Base-by-base conservation (phyloP, 257 asterid species). In the Apocynum venetum region DNA sequence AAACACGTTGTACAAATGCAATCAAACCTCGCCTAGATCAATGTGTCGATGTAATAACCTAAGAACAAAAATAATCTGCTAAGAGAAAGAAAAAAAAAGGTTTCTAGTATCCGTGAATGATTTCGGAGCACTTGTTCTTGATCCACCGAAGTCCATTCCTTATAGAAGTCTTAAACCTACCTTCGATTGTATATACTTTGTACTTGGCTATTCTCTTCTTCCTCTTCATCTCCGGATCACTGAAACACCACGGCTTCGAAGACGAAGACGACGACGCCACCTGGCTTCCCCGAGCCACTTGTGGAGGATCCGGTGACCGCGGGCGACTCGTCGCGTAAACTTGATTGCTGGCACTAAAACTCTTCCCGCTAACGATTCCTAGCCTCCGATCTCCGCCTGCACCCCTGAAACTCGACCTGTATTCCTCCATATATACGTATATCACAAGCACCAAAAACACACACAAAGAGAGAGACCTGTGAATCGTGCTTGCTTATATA, bases 111-210 rank as follows among this genome's bases (percentile, higher is more conserved):
- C 96, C 96, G 82, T 92, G 94, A 72, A 92, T 90, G 71, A 92
- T 85, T 75, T 87, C 87, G 53, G 94, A 88, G 86, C 97, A 92
- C 80, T 88, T 92, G 80, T 81, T 87, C 78, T 83, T 88, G 77
- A 92, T 82, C 97, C 97, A 92, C 51, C 96, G 89, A 41, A 88
- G 4, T 46, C 97, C 92, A 61, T 85, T 89, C 78, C 84, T 89
- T 44, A 92, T 84, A 4, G 97, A 86, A 84, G 92, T 87, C 65
- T 92, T 91, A 47, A 92, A 91, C 81, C 91, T 87, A 36, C 97
- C 95, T 85, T 92, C 97, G 25, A 92, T 85, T 0, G 87, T 78
- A 20, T 92, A 92, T 13, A 90, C 93, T 84, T 92, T 92, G 67
- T 92, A 92, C 81, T 78, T 86, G 1, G 93, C 97, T 60, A 92